phyloP scores from a whole-genome alignment of 768 basidiomycete genomes.

The Melanogaster broomeanus region DNA sequence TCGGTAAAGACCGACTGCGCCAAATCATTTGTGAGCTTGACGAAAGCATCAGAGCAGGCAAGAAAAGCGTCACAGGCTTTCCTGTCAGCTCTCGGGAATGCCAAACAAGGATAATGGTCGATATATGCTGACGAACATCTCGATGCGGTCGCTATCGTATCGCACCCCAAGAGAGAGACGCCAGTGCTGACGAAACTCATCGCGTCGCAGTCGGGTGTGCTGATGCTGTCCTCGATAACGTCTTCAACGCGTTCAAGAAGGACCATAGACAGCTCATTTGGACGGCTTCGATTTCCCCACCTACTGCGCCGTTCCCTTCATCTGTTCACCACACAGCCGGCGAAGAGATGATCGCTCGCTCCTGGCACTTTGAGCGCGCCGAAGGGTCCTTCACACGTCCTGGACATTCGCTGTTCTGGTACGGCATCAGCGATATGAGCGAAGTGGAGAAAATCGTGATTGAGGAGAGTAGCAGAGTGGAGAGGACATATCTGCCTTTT shows the following conservation, averaged over 20 bases:
- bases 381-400: constrained; percentile 97
- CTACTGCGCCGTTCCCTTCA: constrained; percentile 8
- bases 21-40: constrained; percentile 95
- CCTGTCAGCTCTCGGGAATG: constrained; percentile 53
- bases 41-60: constrained; percentile 82
- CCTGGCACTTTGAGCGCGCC: constrained; percentile 99
- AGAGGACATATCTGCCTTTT: constrained; percentile 81
- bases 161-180: constrained; percentile 83
- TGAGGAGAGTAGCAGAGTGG: constrained; percentile 79
- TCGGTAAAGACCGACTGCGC: constrained; percentile 93
- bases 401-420: constrained; percentile 96
- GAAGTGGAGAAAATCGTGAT: constrained; percentile 90
- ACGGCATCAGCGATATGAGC: constrained; percentile 86
- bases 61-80: constrained; percentile 86
- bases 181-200: constrained; percentile 95
- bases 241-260: constrained; percentile 95
- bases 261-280: constrained; percentile 94
- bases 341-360: constrained; percentile 86
- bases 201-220: constrained; percentile 82
- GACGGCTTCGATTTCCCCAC: constrained; percentile 74
- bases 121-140: constrained; percentile 99
- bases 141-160: constrained; percentile 92
- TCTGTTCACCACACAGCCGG: constrained; percentile 30
- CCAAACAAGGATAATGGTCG: constrained; percentile 84
- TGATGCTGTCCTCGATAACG: constrained; percentile 96